Evolutionary conservation across 805 yeast species (phyloP).

Genomic region (Wickerhamiella australiensis): DNA sequence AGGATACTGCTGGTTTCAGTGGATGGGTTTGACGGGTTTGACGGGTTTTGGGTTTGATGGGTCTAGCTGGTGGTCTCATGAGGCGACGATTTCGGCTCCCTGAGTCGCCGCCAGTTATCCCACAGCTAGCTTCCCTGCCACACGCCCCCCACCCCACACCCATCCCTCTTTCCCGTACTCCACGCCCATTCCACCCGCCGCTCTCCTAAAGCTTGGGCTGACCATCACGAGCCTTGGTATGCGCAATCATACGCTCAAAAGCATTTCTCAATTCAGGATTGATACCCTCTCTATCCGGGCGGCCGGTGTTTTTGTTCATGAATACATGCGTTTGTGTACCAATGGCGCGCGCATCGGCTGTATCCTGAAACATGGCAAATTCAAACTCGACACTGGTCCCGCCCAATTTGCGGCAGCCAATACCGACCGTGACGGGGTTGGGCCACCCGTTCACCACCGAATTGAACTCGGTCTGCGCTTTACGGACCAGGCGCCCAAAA

Average conservation of each 20-base stretch:
- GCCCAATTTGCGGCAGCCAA: conserved; percentile 22
- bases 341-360: conserved; percentile 22
- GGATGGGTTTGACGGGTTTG: too few relatives aligned
- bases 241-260: neutral
- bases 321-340: conserved; percentile 25
- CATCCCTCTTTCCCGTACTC: too few relatives aligned
- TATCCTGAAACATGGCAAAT: conserved; percentile 24
- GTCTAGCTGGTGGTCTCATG: too few relatives aligned
- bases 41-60: too few relatives aligned
- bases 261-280: neutral
- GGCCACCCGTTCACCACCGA: conserved; percentile 25
- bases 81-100: too few relatives aligned
- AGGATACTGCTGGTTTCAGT: too few relatives aligned
- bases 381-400: conserved; percentile 24
- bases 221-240: neutral
- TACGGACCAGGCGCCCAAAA: conserved; percentile 20
- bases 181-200: neutral
- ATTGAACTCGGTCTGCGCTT: conserved; percentile 23
- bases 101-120: too few relatives aligned
- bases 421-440: conserved; percentile 21
- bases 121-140: too few relatives aligned
- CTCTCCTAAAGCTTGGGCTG: neutral
- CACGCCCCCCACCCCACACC: too few relatives aligned
- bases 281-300: conserved; percentile 5
- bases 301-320: conserved; percentile 21